phyloP scores from a whole-genome alignment of 495 filamentous ascomycete species.

The Cudoniella acicularis region DNA sequence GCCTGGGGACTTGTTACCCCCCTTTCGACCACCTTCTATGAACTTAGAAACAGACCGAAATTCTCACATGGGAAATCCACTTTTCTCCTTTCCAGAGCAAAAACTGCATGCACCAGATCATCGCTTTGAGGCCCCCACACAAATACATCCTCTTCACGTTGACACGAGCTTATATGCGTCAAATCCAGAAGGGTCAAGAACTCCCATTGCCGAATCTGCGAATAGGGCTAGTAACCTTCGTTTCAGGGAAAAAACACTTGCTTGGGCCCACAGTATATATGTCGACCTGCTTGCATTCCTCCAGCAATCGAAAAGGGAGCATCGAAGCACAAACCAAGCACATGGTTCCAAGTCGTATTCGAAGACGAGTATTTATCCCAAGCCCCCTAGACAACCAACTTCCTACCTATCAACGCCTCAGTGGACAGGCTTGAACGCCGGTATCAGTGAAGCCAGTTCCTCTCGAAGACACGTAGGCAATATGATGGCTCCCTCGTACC shows the following conservation, averaged over 20 bases:
- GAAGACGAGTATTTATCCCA: conserved; percentile 60
- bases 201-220: conserved; percentile 14
- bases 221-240: conserved; percentile 33
- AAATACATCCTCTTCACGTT: not conserved
- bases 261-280: conserved; percentile 85
- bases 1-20: not conserved
- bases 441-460: not conserved
- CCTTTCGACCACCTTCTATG: conserved; percentile 1
- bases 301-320: conserved; percentile 55
- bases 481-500: not conserved
- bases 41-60: not conserved
- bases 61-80: not conserved
- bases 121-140: not conserved
- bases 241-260: conserved; percentile 77
- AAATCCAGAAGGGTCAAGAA: conserved; percentile 8
- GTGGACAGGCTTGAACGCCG: conserved; percentile 9
- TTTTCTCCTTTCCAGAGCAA: conserved; percentile 1
- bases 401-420: conserved; percentile 15
- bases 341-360: conserved; percentile 35
- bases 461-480: not conserved
- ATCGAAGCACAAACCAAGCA: conserved; percentile 40
- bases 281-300: conserved; percentile 77
- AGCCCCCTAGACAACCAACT: conserved; percentile 53
- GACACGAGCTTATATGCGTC: conserved; percentile 5
- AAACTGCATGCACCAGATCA: not conserved